phyloP scores from a whole-genome alignment of 805 yeast species.

The Ogataea sp. region DNA sequence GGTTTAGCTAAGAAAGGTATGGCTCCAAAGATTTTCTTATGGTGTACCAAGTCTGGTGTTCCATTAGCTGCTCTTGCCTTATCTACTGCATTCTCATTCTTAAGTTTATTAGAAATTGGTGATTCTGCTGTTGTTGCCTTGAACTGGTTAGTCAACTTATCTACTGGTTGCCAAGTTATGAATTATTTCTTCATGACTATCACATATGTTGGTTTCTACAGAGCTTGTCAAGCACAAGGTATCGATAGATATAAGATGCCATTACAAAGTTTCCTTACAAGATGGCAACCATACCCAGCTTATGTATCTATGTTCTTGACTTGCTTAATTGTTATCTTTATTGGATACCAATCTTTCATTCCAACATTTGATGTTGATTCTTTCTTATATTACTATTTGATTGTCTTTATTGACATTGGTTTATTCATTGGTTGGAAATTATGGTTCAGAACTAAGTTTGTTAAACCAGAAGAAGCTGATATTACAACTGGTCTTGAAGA shows the following conservation, averaged over 20 bases:
- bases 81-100: conserved; percentile 45
- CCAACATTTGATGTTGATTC: conserved; percentile 22
- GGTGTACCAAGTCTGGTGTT: conserved; percentile 58
- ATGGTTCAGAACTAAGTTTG: conserved; percentile 22
- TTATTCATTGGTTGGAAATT: conserved; percentile 24
- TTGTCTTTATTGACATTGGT: conserved; percentile 26
- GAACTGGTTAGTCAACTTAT: conserved; percentile 23
- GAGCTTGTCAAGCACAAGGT: conserved; percentile 44
- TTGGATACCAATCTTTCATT: conserved; percentile 28
- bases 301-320: conserved; percentile 18
- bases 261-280: conserved; percentile 34
- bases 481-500: conserved; percentile 32
- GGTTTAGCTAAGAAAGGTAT: conserved; percentile 60
- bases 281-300: conserved; percentile 17
- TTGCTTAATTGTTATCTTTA: conserved; percentile 26
- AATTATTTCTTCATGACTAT: conserved; percentile 11
- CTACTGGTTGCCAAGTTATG: conserved; percentile 1
- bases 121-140: conserved; percentile 23
- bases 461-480: conserved; percentile 31
- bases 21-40: conserved; percentile 59
- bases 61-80: conserved; percentile 51
- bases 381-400: conserved; percentile 29
- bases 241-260: conserved; percentile 28
- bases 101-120: conserved; percentile 47
- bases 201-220: conserved; percentile 49